These are phyloP conservation scores for Hypoxylon lienhwacheense DNA, from an alignment of 495 filamentous ascomycete species.

Conservation along the genomic window DNA sequence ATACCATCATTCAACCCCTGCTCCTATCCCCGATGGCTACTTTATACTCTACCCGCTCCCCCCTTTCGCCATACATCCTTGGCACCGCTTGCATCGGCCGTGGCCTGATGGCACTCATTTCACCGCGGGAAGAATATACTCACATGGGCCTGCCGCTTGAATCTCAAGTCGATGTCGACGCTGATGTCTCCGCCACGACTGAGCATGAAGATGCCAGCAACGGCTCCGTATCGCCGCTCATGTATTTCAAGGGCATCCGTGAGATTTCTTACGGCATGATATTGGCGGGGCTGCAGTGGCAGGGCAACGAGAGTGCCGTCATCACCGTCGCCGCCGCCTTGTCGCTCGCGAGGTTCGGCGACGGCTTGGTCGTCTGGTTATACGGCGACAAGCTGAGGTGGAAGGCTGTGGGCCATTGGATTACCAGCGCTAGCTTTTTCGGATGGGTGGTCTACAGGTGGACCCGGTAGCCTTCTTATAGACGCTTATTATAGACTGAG, in stretches of 20 bases:
- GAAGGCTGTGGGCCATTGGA: conserved; percentile 19
- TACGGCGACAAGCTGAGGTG: conserved; percentile 9
- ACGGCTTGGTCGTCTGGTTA: conserved; percentile 24
- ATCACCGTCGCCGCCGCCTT: conserved; percentile 18
- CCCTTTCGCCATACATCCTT: conserved; percentile 13
- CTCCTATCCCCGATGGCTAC: conserved; percentile 5
- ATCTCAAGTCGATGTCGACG: background rate
- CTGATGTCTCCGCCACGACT: background rate
- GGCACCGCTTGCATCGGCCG: conserved; percentile 15
- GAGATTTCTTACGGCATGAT: conserved; percentile 16
- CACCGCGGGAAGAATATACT: conserved; percentile 11
- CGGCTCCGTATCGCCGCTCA: conserved; percentile 15
- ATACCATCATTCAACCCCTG: background rate
- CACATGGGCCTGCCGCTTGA: conserved; percentile 18
- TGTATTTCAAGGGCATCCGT: conserved; percentile 28
- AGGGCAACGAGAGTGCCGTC: conserved; percentile 8
- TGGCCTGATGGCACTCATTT: conserved; percentile 13
- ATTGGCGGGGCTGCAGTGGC: conserved; percentile 9
- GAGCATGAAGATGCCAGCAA: background rate
- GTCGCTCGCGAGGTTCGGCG: conserved; percentile 17
- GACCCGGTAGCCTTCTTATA: background rate
- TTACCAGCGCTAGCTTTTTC: conserved; percentile 14
- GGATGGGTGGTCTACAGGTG: conserved; percentile 16
- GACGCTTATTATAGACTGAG: no score
- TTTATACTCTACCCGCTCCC: no score